Percentiles rank a stretch among this genome's conserved stretches.
Conservation (phyloP, 331 rosid genomes). For the Spiraea crenata region DNA sequence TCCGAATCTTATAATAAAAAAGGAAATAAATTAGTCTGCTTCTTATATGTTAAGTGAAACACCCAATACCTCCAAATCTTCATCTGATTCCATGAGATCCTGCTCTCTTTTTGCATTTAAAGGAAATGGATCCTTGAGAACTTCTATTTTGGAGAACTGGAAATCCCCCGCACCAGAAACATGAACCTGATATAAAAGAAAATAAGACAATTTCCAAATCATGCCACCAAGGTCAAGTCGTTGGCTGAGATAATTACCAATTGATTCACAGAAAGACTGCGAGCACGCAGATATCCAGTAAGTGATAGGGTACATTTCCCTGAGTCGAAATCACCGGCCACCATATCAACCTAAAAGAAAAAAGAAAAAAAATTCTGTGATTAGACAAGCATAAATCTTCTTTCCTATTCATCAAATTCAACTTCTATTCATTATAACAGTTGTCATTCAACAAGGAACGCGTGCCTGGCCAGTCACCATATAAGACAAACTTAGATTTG, state of each 20-base stretch:
- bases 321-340: constrained; percentile 37
- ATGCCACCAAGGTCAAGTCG: constrained; percentile 24
- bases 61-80: constrained; percentile 53
- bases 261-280: constrained; percentile 82
- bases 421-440: not conserved
- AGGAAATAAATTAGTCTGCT: not conserved
- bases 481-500: constrained; percentile 1
- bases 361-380: not conserved
- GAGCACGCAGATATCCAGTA: constrained; percentile 74
- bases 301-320: constrained; percentile 69
- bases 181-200: constrained; percentile 65
- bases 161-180: constrained; percentile 96
- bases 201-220: constrained; percentile 28
- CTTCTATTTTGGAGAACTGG: constrained; percentile 68
- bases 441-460: not conserved
- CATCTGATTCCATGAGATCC: constrained; percentile 78
- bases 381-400: not conserved
- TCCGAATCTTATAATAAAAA: not conserved
- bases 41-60: not conserved
- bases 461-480: not conserved
- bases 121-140: constrained; percentile 80
- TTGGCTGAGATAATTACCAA: constrained; percentile 50
- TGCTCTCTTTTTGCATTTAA: constrained; percentile 60
- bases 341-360: constrained; percentile 53
- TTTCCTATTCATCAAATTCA: not conserved